A percentile compares a stretch with the other conserved stretches of the same genome.
Conservation (phyloP, 768 basidiomycete species). For the Ephemerocybe angulata region DNA sequence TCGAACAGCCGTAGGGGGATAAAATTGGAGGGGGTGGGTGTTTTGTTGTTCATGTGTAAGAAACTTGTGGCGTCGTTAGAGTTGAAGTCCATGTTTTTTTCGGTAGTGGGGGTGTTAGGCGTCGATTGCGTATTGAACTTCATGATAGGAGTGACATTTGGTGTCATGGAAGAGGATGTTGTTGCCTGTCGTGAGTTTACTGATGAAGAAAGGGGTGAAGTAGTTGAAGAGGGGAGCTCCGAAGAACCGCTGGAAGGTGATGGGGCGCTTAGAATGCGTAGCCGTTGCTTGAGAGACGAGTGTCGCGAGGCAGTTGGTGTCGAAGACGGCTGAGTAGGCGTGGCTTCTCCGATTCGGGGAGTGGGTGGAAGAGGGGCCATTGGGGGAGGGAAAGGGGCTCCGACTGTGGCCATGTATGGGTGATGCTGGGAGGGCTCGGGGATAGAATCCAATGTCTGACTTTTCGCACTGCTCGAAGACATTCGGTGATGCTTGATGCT, state of each 20-base stretch:
- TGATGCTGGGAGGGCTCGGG: slow-evolving; percentile 43
- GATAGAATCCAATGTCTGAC: slow-evolving; percentile 33
- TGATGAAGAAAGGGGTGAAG: slow-evolving; percentile 15
- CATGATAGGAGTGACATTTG: slow-evolving; percentile 25
- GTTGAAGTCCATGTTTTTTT: slow-evolving; percentile 51
- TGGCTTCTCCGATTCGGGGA: slow-evolving; percentile 19
- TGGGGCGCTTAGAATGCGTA: slow-evolving; percentile 67
- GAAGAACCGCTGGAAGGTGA: slow-evolving; percentile 19
- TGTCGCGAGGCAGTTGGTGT: slow-evolving; percentile 25
- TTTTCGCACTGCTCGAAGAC: slow-evolving; percentile 35
- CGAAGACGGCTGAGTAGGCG: slow-evolving; percentile 16
- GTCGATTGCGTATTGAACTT: slow-evolving; percentile 17
- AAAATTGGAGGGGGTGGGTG: slow-evolving; percentile 23
- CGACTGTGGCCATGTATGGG: slow-evolving; percentile 18
- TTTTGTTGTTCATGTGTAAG: slow-evolving; percentile 49
- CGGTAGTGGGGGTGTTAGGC: slow-evolving; percentile 57
- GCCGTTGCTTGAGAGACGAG: slow-evolving; percentile 55
- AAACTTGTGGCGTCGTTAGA: slow-evolving; percentile 57
- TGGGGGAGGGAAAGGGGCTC: slow-evolving; percentile 41
- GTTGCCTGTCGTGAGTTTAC: slow-evolving; percentile 20
- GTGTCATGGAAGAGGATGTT: slow-evolving; percentile 22
- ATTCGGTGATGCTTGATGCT: slow-evolving; percentile 25
- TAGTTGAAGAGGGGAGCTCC: background rate
- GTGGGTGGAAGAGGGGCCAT: slow-evolving; percentile 42
- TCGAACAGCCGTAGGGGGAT: slow-evolving; percentile 8